These are phyloP conservation scores for Fremontodendron californicum DNA, from an alignment of 345 rosid species.

Conservation along the genomic window DNA sequence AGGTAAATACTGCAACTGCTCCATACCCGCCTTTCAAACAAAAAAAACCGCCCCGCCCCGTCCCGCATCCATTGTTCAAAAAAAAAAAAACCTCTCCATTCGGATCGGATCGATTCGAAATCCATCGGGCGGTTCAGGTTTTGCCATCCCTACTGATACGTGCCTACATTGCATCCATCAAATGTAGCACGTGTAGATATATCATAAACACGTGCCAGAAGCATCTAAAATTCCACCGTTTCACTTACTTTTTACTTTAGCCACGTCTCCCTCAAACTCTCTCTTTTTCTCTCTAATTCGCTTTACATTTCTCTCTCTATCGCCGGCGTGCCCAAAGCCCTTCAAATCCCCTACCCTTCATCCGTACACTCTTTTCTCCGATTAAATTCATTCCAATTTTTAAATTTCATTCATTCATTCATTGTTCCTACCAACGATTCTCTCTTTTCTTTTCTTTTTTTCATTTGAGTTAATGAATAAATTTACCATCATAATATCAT, in stretches of 20 bases:
- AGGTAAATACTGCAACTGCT: too few relatives aligned
- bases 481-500: too few relatives aligned
- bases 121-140: too few relatives aligned
- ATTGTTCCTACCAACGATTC: not conserved
- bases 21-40: too few relatives aligned
- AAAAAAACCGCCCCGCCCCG: too few relatives aligned
- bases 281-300: slow-evolving; percentile 14
- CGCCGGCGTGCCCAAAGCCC: slow-evolving; percentile 40
- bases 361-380: not conserved
- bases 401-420: slow-evolving; percentile 5
- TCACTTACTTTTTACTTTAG: slow-evolving; percentile 28
- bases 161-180: too few relatives aligned
- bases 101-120: too few relatives aligned
- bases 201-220: slow-evolving; percentile 27
- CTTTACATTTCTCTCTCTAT: slow-evolving; percentile 1
- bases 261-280: too few relatives aligned
- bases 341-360: not conserved
- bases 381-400: not conserved
- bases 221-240: slow-evolving; percentile 24
- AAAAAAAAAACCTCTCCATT: too few relatives aligned
- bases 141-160: too few relatives aligned
- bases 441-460: not conserved
- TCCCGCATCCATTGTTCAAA: too few relatives aligned
- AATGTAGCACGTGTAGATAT: slow-evolving; percentile 32
- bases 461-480: too few relatives aligned